Evolutionary conservation across 495 filamentous ascomycete genomes (phyloP), one percentile per base, ranked within the genome.

Genomic region (Trichoderma gamsii): DNA sequence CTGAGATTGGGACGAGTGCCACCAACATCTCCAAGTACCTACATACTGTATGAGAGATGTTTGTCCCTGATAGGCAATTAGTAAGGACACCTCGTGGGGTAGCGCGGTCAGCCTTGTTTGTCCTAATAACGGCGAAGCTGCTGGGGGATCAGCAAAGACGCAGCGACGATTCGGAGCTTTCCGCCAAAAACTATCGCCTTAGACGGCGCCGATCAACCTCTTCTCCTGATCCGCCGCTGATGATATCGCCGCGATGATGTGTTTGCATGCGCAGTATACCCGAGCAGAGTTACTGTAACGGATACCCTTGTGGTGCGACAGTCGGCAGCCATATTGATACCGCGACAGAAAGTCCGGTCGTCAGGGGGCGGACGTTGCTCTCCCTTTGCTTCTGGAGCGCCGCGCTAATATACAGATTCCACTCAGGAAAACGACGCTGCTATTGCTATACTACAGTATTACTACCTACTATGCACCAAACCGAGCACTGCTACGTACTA

Each of bases 121-220:
- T 32, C 25, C 25, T 52, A 52, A 46, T 46, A 61, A 32, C 56
- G 56, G 56, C 29, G 56, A 32, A 27, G 56, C 29, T 32, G 56
- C 13, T 61, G 56, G 11, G 56, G 16, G 56, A 61, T 61, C 56
- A 61, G 56, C 56, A 61, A 38, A 61, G 56, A 61, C 56, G 56
- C 56, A 32, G 56, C 56, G 56, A 61, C 56, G 56, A 61, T 61
- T 61, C 56, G 56, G 56, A 32, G 56, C 56, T 27, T 61, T 61
- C 56, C 56, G 56, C 56, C 56, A 61, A 61, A 61, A 3, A 38
- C 35, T 61, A 23, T 61, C 25, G 27, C 25, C 56, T 61, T 61
- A 32, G 25, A 25, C 25, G 7, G 9, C 16, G 56, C 25, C 56
- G 56, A 61, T 61, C 56, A 61, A 32, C 21, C 27, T 16, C 12